These are phyloP conservation scores for Martiniozyma abietophila DNA, from an alignment of 805 yeast species.

Conservation along the genomic window DNA sequence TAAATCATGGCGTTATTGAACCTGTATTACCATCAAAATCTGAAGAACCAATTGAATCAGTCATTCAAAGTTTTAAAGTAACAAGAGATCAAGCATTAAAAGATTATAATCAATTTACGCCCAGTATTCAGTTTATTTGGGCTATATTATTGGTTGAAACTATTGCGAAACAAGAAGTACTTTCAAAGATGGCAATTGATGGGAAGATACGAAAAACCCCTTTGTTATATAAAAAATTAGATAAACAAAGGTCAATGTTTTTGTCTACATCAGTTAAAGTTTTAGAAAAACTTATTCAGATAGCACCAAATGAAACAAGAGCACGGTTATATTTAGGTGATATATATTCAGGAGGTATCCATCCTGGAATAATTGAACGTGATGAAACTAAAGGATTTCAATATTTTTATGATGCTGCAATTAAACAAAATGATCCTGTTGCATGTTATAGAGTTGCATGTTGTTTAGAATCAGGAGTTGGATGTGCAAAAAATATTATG, in stretches of 20 bases:
- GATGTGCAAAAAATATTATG: constrained; percentile 33
- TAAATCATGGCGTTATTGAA: constrained; percentile 21
- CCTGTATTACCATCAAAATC: constrained; percentile 25
- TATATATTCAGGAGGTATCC: constrained; percentile 41
- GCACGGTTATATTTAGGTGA: constrained; percentile 56
- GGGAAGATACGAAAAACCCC: constrained; percentile 34
- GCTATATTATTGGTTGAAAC: constrained; percentile 51
- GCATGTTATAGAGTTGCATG: constrained; percentile 65
- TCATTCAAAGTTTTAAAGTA: constrained; percentile 21
- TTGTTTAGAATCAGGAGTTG: constrained; percentile 59
- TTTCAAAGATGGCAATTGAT: constrained; percentile 36
- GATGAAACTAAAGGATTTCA: constrained; percentile 56
- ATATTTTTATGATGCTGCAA: constrained; percentile 49
- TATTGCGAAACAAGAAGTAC: constrained; percentile 30
- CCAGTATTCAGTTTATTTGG: constrained; percentile 51
- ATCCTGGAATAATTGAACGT: constrained; percentile 38
- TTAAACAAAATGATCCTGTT: constrained; percentile 40
- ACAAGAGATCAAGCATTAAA: constrained; percentile 26
- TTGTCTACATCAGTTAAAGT: constrained; percentile 49
- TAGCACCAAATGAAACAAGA: constrained; percentile 39
- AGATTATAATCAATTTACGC: constrained; percentile 33
- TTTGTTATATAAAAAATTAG: constrained; percentile 34
- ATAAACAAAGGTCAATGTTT: constrained; percentile 47
- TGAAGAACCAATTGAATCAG: constrained; percentile 18
- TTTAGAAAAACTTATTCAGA: constrained; percentile 43